A percentile compares a stretch with the other conserved stretches of the same genome.
Evolutionary conservation across 768 basidiomycete genomes (phyloP).

Genomic region (Trametes sanguinea): DNA sequence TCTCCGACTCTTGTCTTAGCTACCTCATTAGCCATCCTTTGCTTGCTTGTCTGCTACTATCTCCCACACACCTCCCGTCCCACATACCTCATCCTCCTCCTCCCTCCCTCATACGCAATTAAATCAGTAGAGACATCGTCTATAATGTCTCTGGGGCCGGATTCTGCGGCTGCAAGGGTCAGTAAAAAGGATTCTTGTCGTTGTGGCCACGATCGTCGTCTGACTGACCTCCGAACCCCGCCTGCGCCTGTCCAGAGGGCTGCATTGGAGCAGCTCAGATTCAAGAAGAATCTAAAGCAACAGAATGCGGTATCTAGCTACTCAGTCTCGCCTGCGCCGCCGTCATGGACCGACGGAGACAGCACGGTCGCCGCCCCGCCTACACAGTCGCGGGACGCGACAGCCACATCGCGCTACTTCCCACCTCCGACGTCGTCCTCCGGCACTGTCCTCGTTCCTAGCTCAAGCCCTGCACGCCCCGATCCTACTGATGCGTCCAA

Average conservation of each 20-base stretch:
- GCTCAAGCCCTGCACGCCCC: slow-evolving; percentile 62
- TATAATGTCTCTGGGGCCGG: slow-evolving; percentile 49
- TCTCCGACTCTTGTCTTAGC: slow-evolving; percentile 32
- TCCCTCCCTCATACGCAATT: neutral
- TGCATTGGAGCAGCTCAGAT: slow-evolving; percentile 48
- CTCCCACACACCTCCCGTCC: slow-evolving; percentile 19
- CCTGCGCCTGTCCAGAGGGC: slow-evolving; percentile 38
- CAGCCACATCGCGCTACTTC: slow-evolving; percentile 63
- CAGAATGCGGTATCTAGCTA: slow-evolving; percentile 24
- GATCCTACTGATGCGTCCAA: slow-evolving; percentile 41
- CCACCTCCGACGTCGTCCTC: slow-evolving; percentile 48
- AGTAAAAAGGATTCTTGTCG: slow-evolving; percentile 33
- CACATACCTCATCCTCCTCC: slow-evolving; percentile 8
- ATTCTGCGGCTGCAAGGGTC: slow-evolving; percentile 53
- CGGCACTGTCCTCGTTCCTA: slow-evolving; percentile 71
- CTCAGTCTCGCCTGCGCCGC: slow-evolving; percentile 26
- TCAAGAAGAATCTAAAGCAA: slow-evolving; percentile 44
- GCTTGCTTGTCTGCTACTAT: slow-evolving; percentile 20
- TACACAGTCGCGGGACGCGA: slow-evolving; percentile 75
- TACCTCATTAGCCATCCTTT: slow-evolving; percentile 22
- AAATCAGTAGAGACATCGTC: neutral
- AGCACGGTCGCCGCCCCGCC: slow-evolving; percentile 42
- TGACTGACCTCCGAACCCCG: slow-evolving; percentile 20
- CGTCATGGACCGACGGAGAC: slow-evolving; percentile 24
- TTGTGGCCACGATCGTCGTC: slow-evolving; percentile 20